Evolutionary conservation across 805 yeast species (phyloP).

Genomic region (Yamadazyma akitaensis): DNA sequence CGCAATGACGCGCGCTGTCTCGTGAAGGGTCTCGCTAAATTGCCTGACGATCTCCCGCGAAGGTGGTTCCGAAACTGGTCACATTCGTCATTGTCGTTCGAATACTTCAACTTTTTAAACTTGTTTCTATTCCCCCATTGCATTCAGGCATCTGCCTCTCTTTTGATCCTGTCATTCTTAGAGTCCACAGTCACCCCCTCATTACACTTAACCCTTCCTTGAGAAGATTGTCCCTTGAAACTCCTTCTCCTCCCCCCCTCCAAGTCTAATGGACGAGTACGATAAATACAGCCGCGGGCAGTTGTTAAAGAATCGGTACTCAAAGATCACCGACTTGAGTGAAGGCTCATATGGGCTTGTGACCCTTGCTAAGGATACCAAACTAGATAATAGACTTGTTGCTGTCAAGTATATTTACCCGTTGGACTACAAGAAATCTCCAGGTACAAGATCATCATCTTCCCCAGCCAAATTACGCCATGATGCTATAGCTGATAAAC

Average conservation of each 20-base stretch:
- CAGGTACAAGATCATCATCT: constrained; percentile 25
- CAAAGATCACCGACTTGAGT: constrained; percentile 69
- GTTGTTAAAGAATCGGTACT: constrained; percentile 60
- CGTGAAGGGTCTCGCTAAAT: too few species aligned
- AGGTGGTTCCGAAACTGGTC: background rate
- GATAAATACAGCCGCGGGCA: constrained; percentile 36
- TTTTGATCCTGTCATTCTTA: background rate
- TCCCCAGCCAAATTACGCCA: constrained; percentile 33
- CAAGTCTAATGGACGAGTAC: constrained; percentile 35
- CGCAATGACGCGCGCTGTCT: too few species aligned
- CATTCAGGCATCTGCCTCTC: background rate
- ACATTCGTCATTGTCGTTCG: background rate
- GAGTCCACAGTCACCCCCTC: background rate
- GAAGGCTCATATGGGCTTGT: constrained; percentile 95
- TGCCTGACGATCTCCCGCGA: background rate
- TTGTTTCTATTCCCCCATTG: background rate
- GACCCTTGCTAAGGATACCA: constrained; percentile 74
- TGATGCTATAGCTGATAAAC: background rate
- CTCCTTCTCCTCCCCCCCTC: background rate
- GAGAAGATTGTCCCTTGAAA: background rate
- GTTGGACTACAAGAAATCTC: constrained; percentile 32
- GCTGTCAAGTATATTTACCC: constrained; percentile 86
- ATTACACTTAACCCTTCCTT: background rate
- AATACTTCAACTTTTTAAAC: too few species aligned
- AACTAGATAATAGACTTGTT: constrained; percentile 47